Base-by-base conservation (phyloP, 805 yeast genomes). In the Candida easanensis region DNA sequence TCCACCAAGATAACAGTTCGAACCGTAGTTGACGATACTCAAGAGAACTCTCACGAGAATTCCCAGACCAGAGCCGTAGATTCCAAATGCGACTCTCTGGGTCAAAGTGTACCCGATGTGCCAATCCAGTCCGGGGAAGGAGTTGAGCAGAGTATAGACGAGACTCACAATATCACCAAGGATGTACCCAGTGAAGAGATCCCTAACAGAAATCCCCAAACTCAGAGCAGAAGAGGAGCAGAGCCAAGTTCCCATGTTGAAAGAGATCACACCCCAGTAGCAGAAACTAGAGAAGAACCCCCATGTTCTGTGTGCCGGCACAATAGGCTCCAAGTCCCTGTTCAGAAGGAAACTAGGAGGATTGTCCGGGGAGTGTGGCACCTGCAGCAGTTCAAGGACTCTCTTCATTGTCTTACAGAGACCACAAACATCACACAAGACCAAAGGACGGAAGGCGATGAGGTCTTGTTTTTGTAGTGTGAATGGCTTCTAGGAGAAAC, bases 71-170 rank as follows among this genome's bases (percentile, higher is more conserved):
- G 72, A 65, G 10, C 79, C 79, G 41, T 58, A 62, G 20, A 73
- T 66, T 17, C 79, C 79, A 56, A 73, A 74, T 2, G 68, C 65
- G 23, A 72, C 62, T 54, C 79, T 58, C 50, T 70, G 77, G 7
- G 70, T 61, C 17, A 73, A 41, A 1, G 79, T 70, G 50, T 63
- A 73, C 9, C 77, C 77, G 33, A 73, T 67, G 54, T 74, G 79
- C 63, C 70, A 76, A 36, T 73, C 69, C 15, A 61, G 54, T 34
- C 82, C 82, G 0, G 74, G 77, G 39, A 63, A 66, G 16, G 76
- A 69, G 52, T 74, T 74, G 11, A 73, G 65, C 30, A 71, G 50
- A 14, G 80, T 72, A 44, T 70, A 66, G 5, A 63, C 15, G 33
- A 71, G 60, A 14, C 77, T 72, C 14, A 77, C 48, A 5, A 70